These are phyloP conservation scores for Phlyctochytrium arcticum DNA, from an alignment of 192 early-diverging fungal genomes.

Conservation along the genomic window DNA sequence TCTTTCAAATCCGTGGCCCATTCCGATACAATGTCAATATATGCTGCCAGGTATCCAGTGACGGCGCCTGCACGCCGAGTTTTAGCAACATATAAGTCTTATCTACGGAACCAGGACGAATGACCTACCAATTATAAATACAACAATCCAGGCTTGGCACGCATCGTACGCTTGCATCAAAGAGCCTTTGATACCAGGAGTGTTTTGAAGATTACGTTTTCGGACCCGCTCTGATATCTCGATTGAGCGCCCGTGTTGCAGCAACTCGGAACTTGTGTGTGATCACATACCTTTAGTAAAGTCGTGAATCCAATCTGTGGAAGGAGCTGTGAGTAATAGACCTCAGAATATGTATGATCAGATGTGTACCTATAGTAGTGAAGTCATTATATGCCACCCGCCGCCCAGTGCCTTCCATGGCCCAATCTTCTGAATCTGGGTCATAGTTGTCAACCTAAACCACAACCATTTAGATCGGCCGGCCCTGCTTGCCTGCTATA, in stretches of 20 bases:
- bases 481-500: background rate
- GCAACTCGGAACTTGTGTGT: constrained; percentile 5
- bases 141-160: constrained; percentile 43
- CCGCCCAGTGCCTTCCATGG: constrained; percentile 22
- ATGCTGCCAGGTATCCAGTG: constrained; percentile 43
- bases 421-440: constrained; percentile 14
- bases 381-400: constrained; percentile 51
- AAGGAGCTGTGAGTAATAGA: background rate
- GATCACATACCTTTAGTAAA: constrained; percentile 70
- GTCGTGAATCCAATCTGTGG: constrained; percentile 83
- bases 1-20: constrained; percentile 47
- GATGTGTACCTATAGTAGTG: constrained; percentile 46
- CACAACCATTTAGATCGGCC: background rate
- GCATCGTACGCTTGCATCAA: constrained; percentile 16
- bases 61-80: too few relatives aligned
- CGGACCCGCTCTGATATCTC: constrained; percentile 22
- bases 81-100: too few relatives aligned
- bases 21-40: constrained; percentile 39
- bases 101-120: too few relatives aligned
- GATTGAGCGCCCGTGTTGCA: background rate
- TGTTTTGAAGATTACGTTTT: constrained; percentile 11
- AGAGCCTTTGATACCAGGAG: constrained; percentile 2
- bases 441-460: constrained; percentile 18
- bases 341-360: background rate
- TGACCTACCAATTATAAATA: constrained; percentile 35